phyloP scores from a whole-genome alignment of 176 grass and related monocot genomes.

The Musa itinerans region DNA sequence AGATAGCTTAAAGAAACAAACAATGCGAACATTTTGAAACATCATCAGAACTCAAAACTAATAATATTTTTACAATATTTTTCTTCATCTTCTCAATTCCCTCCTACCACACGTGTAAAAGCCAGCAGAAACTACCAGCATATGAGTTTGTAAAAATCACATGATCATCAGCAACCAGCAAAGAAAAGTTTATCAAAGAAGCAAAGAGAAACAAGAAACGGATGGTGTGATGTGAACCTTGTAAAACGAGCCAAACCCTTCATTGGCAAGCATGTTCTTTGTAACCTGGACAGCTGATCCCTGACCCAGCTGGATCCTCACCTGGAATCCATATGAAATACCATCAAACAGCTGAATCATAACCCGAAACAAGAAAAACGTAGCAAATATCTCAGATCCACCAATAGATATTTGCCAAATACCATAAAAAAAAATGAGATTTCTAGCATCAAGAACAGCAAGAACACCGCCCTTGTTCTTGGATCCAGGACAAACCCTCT shows the following conservation, averaged over 20 bases:
- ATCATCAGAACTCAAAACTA: no score
- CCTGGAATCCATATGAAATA: slow-evolving; percentile 24
- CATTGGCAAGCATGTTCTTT: slow-evolving; percentile 76
- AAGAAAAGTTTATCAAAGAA: neutral
- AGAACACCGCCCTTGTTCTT: neutral
- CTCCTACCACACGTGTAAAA: no score
- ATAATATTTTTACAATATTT: no score
- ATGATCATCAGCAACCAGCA: neutral
- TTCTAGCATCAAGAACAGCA: neutral
- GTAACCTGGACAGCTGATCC: slow-evolving; percentile 69
- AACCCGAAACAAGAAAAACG: neutral
- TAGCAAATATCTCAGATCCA: slow-evolving; percentile 5
- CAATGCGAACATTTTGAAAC: no score
- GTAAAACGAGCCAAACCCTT: slow-evolving; percentile 65
- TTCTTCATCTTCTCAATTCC: no score
- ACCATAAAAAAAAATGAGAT: neutral
- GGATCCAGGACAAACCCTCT: neutral
- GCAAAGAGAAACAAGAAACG: neutral
- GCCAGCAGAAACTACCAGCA: no score
- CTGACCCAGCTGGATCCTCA: slow-evolving; percentile 90
- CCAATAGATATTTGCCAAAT: neutral
- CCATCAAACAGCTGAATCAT: neutral
- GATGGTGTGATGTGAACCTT: slow-evolving; percentile 33
- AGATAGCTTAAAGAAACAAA: no score
- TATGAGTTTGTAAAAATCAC: neutral